phyloP scores from a whole-genome alignment of 345 rosid species.

The Citrus reticulata region DNA sequence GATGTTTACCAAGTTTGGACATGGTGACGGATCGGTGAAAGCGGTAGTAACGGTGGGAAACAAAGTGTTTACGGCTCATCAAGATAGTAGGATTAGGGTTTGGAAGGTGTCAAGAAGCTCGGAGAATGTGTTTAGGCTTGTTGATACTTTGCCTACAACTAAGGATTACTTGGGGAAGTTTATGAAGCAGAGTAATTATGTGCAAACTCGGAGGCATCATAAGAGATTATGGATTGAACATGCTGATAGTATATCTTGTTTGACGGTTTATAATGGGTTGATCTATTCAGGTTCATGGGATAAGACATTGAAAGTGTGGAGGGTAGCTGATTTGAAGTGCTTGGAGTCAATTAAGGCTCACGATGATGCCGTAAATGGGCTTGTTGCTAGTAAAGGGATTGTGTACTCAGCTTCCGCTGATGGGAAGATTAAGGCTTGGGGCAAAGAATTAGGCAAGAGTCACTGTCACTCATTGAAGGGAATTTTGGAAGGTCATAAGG shows the following conservation, averaged over 20 bases:
- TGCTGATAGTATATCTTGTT: slow-evolving; percentile 84
- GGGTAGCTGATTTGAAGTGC: slow-evolving; percentile 75
- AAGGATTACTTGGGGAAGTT: slow-evolving; percentile 79
- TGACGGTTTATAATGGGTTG: slow-evolving; percentile 54
- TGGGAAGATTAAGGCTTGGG: slow-evolving; percentile 87
- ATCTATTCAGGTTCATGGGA: slow-evolving; percentile 96
- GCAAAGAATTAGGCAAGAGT: slow-evolving; percentile 42
- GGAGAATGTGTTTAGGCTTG: slow-evolving; percentile 61
- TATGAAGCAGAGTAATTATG: slow-evolving; percentile 81
- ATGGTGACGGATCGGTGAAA: slow-evolving; percentile 88
- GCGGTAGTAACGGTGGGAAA: slow-evolving; percentile 65
- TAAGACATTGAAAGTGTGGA: slow-evolving; percentile 91
- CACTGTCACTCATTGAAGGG: slow-evolving; percentile 74
- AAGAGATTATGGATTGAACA: slow-evolving; percentile 81
- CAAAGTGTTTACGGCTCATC: slow-evolving; percentile 85
- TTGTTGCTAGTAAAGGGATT: slow-evolving; percentile 57
- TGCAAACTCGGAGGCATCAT: slow-evolving; percentile 64
- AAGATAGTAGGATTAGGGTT: slow-evolving; percentile 81
- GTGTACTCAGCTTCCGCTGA: slow-evolving; percentile 91
- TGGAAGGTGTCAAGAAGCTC: slow-evolving; percentile 82
- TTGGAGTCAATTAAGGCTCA: slow-evolving; percentile 87
- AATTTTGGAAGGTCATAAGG: slow-evolving; percentile 67
- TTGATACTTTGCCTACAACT: slow-evolving; percentile 79
- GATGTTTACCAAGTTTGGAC: slow-evolving; percentile 83
- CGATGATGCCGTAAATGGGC: slow-evolving; percentile 77